phyloP scores from a whole-genome alignment of 2,329 filamentous ascomycete genomes.

The Diaporthe longicolla region DNA sequence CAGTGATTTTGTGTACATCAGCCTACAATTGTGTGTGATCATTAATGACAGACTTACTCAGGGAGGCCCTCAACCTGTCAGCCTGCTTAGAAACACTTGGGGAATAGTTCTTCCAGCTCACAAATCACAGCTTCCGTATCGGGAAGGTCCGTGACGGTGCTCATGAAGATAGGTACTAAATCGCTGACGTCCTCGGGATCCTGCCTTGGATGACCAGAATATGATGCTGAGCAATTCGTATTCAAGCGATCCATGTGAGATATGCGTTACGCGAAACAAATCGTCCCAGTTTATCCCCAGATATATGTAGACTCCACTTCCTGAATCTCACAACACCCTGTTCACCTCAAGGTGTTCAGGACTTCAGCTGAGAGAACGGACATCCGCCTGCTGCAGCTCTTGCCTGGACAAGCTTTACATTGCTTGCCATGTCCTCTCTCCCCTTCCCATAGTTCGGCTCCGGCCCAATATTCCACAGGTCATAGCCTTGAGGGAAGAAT shows the following conservation, averaged over 20 bases:
- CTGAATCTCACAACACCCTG: no score
- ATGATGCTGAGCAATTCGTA: no score
- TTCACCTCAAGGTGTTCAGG: neutral
- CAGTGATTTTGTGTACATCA: no score
- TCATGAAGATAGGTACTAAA: no score
- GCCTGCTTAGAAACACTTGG: neutral
- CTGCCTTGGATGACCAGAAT: no score
- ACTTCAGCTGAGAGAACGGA: conserved; percentile 5
- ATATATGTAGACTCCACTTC: no score
- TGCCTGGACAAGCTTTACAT: conserved; percentile 2
- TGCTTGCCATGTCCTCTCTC: neutral
- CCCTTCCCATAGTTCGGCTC: conserved; percentile 2
- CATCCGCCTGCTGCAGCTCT: neutral
- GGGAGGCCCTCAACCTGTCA: neutral
- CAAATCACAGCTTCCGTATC: neutral
- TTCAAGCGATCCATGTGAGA: no score
- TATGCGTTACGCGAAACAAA: no score
- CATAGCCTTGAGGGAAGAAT: neutral
- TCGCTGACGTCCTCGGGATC: no score
- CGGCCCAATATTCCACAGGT: neutral
- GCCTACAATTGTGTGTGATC: neutral
- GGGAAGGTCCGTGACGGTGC: neutral
- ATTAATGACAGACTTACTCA: neutral
- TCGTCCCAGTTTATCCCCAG: no score
- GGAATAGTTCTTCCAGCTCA: neutral